Conservation (phyloP, 345 rosid species). For the Firmiana major region DNA sequence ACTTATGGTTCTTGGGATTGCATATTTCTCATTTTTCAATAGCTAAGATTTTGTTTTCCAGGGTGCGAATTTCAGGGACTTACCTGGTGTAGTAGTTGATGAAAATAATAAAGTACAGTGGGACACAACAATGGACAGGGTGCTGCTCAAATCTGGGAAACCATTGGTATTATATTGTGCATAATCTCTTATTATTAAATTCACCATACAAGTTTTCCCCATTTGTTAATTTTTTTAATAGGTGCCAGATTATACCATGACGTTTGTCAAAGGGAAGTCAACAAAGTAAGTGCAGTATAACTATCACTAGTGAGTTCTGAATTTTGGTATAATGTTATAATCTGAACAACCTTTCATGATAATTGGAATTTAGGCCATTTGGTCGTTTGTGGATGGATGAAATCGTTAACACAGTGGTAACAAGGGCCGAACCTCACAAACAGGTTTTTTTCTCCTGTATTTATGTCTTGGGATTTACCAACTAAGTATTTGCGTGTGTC, state of each 20-base stretch:
- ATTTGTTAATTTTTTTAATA: not conserved
- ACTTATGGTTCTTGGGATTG: not conserved
- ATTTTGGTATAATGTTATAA: not conserved
- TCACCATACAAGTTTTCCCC: not conserved
- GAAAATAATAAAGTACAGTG: not conserved
- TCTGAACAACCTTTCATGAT: not conserved
- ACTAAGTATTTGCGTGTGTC: not conserved
- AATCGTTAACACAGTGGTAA: constrained; percentile 74
- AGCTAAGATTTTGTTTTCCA: not conserved
- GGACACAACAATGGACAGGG: constrained; percentile 7
- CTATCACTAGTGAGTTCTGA: not conserved
- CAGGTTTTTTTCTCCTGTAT: constrained; percentile 34
- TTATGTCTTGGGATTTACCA: not conserved
- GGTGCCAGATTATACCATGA: constrained; percentile 52
- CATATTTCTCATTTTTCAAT: not conserved
- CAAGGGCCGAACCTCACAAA: constrained; percentile 70
- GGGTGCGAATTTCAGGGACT: constrained; percentile 13
- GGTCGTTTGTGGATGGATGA: constrained; percentile 92
- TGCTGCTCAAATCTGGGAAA: constrained; percentile 6
- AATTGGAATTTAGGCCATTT: constrained; percentile 45
- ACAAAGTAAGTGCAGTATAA: constrained; percentile 23
- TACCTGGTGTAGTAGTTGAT: not conserved
- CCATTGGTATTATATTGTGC: constrained; percentile 11
- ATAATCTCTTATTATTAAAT: not conserved
- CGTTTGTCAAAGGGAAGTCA: constrained; percentile 30